Evolutionary conservation across 2,329 filamentous ascomycete genomes (phyloP).

Genomic region (Diaporthe vexans): DNA sequence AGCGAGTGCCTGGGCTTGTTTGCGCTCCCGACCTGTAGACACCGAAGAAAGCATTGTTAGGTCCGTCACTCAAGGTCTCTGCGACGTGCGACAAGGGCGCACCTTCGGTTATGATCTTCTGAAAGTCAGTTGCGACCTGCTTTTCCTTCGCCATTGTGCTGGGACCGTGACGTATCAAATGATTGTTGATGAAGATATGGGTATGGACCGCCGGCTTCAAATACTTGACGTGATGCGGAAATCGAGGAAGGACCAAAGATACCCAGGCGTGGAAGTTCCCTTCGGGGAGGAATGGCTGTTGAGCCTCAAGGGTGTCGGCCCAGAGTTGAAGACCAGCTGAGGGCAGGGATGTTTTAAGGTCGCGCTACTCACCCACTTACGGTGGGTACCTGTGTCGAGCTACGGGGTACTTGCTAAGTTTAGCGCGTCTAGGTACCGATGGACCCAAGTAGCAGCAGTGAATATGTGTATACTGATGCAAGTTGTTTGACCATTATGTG

Average conservation of each 20-base stretch:
- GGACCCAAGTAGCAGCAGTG: neutral
- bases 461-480: neutral
- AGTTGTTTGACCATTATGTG: neutral
- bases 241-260: conserved; percentile 8
- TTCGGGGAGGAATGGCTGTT: conserved; percentile 7
- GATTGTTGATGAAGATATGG: neutral
- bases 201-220: neutral
- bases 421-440: neutral
- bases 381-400: neutral
- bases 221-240: neutral
- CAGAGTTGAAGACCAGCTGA: conserved; percentile 16
- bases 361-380: conserved; percentile 15
- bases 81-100: conserved; percentile 41
- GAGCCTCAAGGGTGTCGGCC: conserved; percentile 23
- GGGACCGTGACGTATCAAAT: neutral
- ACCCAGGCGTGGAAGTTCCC: conserved; percentile 3
- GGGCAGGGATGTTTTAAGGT: conserved; percentile 36
- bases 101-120: conserved; percentile 70
- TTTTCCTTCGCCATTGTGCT: conserved; percentile 46
- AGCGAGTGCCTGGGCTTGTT: conserved; percentile 80
- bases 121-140: conserved; percentile 63
- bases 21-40: conserved; percentile 72
- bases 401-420: neutral
- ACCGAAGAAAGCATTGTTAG: neutral
- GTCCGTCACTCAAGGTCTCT: conserved; percentile 32